Evolutionary conservation across 2,329 filamentous ascomycete genomes (phyloP), one percentile per base, ranked within the genome.

Genomic region (Aureobasidium sp.): DNA sequence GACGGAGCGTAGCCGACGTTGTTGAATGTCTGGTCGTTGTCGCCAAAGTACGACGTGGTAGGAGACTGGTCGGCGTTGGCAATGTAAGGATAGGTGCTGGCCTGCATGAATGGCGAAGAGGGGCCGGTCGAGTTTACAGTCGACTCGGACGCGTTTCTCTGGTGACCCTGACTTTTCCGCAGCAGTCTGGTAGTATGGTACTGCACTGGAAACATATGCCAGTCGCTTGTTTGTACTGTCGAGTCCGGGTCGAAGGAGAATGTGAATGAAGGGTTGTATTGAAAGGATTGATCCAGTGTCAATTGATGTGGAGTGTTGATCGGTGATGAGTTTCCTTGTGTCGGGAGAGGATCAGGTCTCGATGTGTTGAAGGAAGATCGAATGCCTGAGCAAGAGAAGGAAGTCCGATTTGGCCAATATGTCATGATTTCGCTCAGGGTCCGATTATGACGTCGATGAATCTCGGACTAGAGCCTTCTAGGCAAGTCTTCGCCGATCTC

Each of bases 11-110:
- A 70, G 44, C 64, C 68, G 40, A 62, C 62, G 63, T 27, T 53
- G 45, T 64, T 64, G 57, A 53, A 60, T 37, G 61, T 50, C 29
- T 59, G 42, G 8, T 56, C 53, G 60, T 60, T 59, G 65, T 44
- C 63, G 65, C 75, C 71, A 69, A 71, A 70, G 56, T 67, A 66
- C 50, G 70, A 67, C 58, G 75, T 70, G 60, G 73, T 71, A 63
- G 79, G 77, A 68, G 71, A 75, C 64, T 70, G 70, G 65, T 80
- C 78, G 66, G 75, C 68, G 65, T 73, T 73, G 63, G 76, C 76
- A 67, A 82, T 78, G 58, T 77, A 77, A 59, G 73, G 70, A 62
- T 69, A 68, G 9, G 67, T 66, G 53, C 66, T 67, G 63, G 69
- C 71, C 63, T 71, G 70, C 61, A 70, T 68, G 66, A 74, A 74